A percentile compares a stretch with the other conserved stretches of the same genome.
Conservation (phyloP, 2,329 filamentous ascomycete species). For the Aspergillus sp. region DNA sequence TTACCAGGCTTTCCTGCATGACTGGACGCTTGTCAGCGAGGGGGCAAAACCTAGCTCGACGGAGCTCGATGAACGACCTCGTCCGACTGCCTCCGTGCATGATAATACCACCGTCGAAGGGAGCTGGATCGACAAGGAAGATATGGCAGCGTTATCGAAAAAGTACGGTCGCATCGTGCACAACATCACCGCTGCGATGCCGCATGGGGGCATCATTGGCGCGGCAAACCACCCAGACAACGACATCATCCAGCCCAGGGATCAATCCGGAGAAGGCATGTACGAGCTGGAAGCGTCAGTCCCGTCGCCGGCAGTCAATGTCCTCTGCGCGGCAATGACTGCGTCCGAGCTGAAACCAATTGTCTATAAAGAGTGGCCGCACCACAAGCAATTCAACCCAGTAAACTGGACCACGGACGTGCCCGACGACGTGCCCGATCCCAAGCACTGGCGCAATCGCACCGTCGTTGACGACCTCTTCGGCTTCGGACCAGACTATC, state of each 20-base stretch:
- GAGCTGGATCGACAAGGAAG: constrained; percentile 64
- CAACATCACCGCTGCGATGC: constrained; percentile 75
- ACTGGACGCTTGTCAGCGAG: constrained; percentile 53
- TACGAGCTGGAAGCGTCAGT: constrained; percentile 69
- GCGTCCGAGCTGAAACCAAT: constrained; percentile 61
- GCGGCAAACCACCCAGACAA: constrained; percentile 65
- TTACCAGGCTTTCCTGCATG: constrained; percentile 59
- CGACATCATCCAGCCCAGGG: constrained; percentile 66
- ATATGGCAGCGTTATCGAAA: constrained; percentile 54
- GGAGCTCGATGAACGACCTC: constrained; percentile 53
- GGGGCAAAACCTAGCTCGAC: constrained; percentile 43
- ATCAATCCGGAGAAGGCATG: constrained; percentile 64
- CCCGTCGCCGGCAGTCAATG: constrained; percentile 68
- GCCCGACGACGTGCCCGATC: constrained; percentile 32
- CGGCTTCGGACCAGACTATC: constrained; percentile 58
- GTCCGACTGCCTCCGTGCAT: constrained; percentile 62
- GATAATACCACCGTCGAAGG: constrained; percentile 72
- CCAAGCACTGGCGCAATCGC: constrained; percentile 51
- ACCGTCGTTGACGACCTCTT: constrained; percentile 71
- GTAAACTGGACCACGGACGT: constrained; percentile 28
- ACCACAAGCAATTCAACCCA: constrained; percentile 29
- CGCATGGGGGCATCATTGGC: constrained; percentile 67
- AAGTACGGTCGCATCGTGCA: constrained; percentile 62
- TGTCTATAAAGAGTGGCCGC: constrained; percentile 63
- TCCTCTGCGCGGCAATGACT: constrained; percentile 69